Conservation (phyloP, 176 grass and related monocot species). For the Puya raimondii region DNA sequence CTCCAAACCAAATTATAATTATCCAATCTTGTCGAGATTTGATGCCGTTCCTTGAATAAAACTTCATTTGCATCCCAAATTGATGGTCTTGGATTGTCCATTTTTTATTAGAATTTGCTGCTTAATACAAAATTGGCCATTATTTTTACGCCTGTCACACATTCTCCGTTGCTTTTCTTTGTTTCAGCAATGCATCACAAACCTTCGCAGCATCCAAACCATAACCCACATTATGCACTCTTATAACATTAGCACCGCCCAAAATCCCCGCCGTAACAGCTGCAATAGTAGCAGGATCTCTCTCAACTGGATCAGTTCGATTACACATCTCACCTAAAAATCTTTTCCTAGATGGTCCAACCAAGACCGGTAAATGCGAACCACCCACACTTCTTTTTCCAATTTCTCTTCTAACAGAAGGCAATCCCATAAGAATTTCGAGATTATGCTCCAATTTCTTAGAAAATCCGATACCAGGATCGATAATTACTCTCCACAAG, state of each 20-base stretch:
- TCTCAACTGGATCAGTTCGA: constrained; percentile 35
- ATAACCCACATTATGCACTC: constrained; percentile 65
- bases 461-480: constrained; percentile 88
- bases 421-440: constrained; percentile 44
- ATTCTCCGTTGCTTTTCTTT: constrained; percentile 12
- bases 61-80: not conserved
- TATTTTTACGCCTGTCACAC: not conserved
- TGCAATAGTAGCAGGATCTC: constrained; percentile 49
- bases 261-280: constrained; percentile 35
- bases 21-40: too few relatives aligned
- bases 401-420: constrained; percentile 47
- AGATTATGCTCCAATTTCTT: constrained; percentile 50
- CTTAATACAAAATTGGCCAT: not conserved
- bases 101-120: not conserved
- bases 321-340: constrained; percentile 73
- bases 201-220: constrained; percentile 52
- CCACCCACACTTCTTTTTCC: constrained; percentile 51
- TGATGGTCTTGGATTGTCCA: not conserved
- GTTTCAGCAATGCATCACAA: constrained; percentile 31
- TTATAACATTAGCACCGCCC: constrained; percentile 76
- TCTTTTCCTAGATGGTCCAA: constrained; percentile 67
- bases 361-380: constrained; percentile 62
- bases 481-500: constrained; percentile 75
- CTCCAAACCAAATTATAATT: too few relatives aligned
- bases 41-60: not conserved